Evolutionary conservation across 2,329 filamentous ascomycete species (phyloP).

Genomic region (Camillea tinctor): DNA sequence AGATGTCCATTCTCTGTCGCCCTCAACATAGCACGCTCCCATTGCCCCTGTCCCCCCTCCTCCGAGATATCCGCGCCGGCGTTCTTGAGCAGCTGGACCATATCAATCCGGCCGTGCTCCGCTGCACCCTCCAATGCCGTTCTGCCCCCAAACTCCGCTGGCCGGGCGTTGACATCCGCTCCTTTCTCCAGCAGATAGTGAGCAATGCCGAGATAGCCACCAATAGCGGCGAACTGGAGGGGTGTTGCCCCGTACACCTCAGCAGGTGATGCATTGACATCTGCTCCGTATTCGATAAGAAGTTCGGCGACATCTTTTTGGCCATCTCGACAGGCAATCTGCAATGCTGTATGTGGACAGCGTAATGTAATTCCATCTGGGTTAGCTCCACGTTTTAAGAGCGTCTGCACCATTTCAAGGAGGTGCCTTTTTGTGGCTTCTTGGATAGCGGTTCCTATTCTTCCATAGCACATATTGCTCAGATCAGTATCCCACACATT

Average conservation of each 20-base stretch:
- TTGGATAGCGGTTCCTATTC: too few species aligned
- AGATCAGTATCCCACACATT: too few species aligned
- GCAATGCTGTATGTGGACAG: background rate
- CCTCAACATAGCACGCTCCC: too few species aligned
- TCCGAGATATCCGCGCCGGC: background rate
- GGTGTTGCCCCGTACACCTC: conserved; percentile 1
- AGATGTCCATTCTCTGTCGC: too few species aligned
- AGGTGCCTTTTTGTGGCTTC: too few species aligned
- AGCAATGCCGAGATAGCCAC: conserved; percentile 4
- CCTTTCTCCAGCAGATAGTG: background rate
- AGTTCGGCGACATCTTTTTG: background rate
- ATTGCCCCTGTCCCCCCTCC: too few species aligned
- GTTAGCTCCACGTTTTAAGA: too few species aligned
- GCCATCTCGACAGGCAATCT: background rate
- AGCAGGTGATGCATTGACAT: conserved; percentile 2
- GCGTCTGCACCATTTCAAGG: too few species aligned
- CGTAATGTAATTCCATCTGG: too few species aligned
- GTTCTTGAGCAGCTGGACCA: background rate
- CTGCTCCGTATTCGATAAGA: background rate
- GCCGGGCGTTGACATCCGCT: conserved; percentile 1
- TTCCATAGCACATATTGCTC: too few species aligned
- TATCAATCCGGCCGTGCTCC: conserved; percentile 5
- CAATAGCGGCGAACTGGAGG: conserved; percentile 6
- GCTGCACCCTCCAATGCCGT: conserved; percentile 8
- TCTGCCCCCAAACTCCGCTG: background rate